A percentile compares a stretch with the other conserved stretches of the same genome.
These are phyloP conservation scores for Suillus decipiens DNA, from an alignment of 768 basidiomycete genomes.

Conservation along the genomic window DNA sequence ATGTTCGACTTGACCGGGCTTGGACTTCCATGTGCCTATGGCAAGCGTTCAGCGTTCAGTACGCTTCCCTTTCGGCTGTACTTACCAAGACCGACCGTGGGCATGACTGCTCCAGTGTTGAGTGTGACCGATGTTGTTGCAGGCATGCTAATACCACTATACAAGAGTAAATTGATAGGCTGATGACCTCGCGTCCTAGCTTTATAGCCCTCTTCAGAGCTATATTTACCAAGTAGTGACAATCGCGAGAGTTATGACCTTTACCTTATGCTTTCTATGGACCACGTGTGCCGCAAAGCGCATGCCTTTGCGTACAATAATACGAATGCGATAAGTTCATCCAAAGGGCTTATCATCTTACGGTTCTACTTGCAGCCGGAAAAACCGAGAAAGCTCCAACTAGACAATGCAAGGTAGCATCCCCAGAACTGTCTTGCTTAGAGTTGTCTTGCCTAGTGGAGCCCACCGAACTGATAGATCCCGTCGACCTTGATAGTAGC, in stretches of 20 bases:
- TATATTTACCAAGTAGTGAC: conserved; percentile 10
- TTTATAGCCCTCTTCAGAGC: conserved; percentile 9
- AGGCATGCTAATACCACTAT: conserved; percentile 43
- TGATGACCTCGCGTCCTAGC: background rate
- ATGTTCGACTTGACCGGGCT: conserved; percentile 66
- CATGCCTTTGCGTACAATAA: background rate
- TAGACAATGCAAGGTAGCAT: conserved; percentile 63
- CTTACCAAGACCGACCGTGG: conserved; percentile 67
- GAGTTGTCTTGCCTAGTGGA: background rate
- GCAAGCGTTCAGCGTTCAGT: background rate
- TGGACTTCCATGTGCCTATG: conserved; percentile 77
- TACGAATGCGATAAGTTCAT: background rate
- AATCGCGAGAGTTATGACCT: conserved; percentile 7
- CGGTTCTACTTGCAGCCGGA: conserved; percentile 41
- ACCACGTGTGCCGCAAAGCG: background rate
- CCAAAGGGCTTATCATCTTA: background rate
- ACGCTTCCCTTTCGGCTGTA: conserved; percentile 1
- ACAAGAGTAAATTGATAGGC: background rate
- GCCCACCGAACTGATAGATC: conserved; percentile 23
- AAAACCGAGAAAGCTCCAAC: conserved; percentile 63
- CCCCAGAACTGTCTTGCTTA: conserved; percentile 41
- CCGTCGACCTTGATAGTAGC: conserved; percentile 58
- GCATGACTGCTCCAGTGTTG: conserved; percentile 79
- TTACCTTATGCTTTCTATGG: background rate
- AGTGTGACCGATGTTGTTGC: conserved; percentile 53